Percentiles rank a stretch among this genome's conserved stretches.
Conservation (phyloP, 495 filamentous ascomycete genomes). For the Podospora pseudocomata region DNA sequence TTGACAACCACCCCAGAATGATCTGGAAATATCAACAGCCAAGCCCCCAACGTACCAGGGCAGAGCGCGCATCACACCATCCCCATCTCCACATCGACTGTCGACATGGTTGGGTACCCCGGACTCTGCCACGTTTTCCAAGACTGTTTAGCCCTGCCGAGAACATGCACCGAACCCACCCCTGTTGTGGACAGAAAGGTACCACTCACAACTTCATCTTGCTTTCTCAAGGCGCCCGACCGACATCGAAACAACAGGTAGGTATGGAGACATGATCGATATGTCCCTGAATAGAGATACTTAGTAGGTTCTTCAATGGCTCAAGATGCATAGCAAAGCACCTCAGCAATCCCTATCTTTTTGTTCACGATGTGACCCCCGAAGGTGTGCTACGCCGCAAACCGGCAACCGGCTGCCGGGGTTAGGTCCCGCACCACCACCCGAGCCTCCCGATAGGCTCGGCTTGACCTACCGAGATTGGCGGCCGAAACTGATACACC, state of each 20-base stretch:
- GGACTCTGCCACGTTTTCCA: neutral
- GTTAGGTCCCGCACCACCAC: neutral
- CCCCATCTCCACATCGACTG: neutral
- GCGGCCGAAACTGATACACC: neutral
- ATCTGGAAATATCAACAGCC: no score
- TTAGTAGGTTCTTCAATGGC: no score
- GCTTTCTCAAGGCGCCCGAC: no score
- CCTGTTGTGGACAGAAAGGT: neutral
- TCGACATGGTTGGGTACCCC: neutral
- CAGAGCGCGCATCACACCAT: neutral
- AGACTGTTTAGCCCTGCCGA: neutral
- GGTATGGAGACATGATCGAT: no score
- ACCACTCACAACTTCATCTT: no score
- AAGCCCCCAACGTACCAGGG: neutral
- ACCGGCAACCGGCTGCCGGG: neutral
- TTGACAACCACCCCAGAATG: neutral
- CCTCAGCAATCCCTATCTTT: no score
- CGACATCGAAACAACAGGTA: no score
- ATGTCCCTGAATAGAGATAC: no score
- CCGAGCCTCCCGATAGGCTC: conserved; percentile 2
- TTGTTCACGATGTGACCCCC: no score
- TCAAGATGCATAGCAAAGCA: no score
- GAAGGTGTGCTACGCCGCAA: neutral
- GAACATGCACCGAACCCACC: neutral
- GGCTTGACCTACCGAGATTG: conserved; percentile 5